Evolutionary conservation across 148 eudicot species (phyloP).

Genomic region (Silene uniflora): DNA sequence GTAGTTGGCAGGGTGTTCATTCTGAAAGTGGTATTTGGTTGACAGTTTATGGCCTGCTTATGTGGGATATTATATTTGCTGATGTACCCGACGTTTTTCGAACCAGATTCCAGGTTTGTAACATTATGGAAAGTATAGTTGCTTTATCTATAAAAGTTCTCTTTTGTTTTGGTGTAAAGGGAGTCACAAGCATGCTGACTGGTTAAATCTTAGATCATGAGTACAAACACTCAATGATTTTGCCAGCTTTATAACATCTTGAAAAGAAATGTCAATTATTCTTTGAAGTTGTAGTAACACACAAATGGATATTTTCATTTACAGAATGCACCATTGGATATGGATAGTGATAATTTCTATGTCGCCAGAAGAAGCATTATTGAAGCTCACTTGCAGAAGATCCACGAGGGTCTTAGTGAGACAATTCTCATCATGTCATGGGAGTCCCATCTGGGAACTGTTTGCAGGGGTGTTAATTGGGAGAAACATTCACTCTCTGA

Average conservation of each 20-base stretch:
- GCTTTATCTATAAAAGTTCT: not conserved
- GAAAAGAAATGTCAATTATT: not conserved
- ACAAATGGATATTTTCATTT: slow-evolving; percentile 17
- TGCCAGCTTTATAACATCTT: slow-evolving; percentile 46
- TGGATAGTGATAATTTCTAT: slow-evolving; percentile 70
- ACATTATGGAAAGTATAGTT: not conserved
- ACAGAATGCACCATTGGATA: slow-evolving; percentile 87
- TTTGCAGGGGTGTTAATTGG: slow-evolving; percentile 88
- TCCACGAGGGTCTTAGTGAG: slow-evolving; percentile 71
- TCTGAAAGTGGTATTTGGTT: slow-evolving; percentile 92
- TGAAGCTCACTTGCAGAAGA: slow-evolving; percentile 56
- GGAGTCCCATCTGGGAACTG: slow-evolving; percentile 72
- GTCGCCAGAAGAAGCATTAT: slow-evolving; percentile 45
- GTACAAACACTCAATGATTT: too few relatives aligned
- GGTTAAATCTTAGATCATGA: too few relatives aligned
- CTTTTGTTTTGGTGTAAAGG: too few relatives aligned
- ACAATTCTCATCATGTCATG: slow-evolving; percentile 72
- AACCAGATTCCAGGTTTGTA: slow-evolving; percentile 71
- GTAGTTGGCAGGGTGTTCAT: slow-evolving; percentile 94
- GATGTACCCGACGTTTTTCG: slow-evolving; percentile 78
- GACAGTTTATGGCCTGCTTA: slow-evolving; percentile 83
- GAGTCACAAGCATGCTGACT: too few relatives aligned
- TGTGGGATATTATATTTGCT: slow-evolving; percentile 91
- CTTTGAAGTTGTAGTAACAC: not conserved
- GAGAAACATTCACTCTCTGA: slow-evolving; percentile 61